phyloP scores from a whole-genome alignment of 306 rosid species.

The Prunus padus region DNA sequence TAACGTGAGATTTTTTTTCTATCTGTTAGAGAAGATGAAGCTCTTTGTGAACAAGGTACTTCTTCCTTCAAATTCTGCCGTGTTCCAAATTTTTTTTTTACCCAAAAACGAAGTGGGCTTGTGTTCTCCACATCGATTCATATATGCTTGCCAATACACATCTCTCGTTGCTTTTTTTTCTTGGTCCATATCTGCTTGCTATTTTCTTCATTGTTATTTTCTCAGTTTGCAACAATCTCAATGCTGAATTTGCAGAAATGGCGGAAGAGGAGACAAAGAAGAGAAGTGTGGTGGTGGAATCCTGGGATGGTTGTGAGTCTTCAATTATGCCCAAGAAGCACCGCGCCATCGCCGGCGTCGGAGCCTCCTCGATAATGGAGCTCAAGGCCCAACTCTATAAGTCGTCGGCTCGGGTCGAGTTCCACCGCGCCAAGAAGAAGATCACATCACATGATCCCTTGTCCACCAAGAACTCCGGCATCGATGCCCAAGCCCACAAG shows the following conservation, averaged over 20 bases:
- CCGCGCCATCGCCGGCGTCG: constrained; percentile 86
- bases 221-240: neutral
- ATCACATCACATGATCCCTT: constrained; percentile 43
- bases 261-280: constrained; percentile 45
- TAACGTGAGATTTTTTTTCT: too few species aligned
- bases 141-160: too few species aligned
- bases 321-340: constrained; percentile 96
- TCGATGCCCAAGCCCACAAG: constrained; percentile 76
- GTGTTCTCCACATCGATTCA: too few species aligned
- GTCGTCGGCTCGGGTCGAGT: constrained; percentile 60
- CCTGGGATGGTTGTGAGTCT: constrained; percentile 97
- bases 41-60: too few species aligned
- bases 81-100: too few species aligned
- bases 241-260: constrained; percentile 18
- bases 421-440: constrained; percentile 73
- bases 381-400: constrained; percentile 85
- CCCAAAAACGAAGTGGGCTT: too few species aligned
- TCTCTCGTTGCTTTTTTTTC: too few species aligned
- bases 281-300: constrained; percentile 62
- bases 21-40: too few species aligned
- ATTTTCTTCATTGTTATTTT: too few species aligned
- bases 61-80: too few species aligned
- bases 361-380: too few species aligned
- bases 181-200: too few species aligned
- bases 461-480: constrained; percentile 75